These are phyloP conservation scores for Colletotrichum agaves DNA, from an alignment of 2,329 filamentous ascomycete genomes.

Conservation along the genomic window DNA sequence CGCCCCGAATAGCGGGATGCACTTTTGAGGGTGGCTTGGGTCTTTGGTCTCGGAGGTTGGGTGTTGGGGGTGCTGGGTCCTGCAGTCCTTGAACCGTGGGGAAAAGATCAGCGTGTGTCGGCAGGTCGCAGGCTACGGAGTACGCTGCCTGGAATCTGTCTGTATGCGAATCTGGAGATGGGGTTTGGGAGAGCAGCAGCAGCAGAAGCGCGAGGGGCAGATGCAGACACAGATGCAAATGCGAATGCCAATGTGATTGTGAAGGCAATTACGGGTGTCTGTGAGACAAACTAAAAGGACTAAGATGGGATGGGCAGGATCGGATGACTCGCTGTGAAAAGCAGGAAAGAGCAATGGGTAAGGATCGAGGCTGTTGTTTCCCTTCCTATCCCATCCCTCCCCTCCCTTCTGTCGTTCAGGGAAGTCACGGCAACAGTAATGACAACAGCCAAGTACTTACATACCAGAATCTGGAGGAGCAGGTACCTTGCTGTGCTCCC, in stretches of 20 bases:
- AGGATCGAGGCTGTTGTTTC: slow-evolving; percentile 26
- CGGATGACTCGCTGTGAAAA: no score
- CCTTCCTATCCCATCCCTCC: neutral
- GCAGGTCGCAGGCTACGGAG: slow-evolving; percentile 11
- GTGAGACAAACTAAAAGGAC: slow-evolving; percentile 20
- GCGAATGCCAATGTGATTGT: neutral
- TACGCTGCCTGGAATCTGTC: neutral
- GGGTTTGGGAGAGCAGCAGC: neutral
- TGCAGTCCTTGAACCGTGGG: slow-evolving; percentile 1
- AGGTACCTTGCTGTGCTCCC: slow-evolving; percentile 13
- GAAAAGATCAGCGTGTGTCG: slow-evolving; percentile 20
- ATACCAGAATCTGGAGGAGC: slow-evolving; percentile 14
- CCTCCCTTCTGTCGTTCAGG: no score
- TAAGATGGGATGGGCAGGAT: neutral
- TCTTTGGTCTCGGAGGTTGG: slow-evolving; percentile 23
- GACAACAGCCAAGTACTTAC: slow-evolving; percentile 19
- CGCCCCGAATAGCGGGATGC: neutral
- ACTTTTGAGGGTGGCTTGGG: slow-evolving; percentile 26
- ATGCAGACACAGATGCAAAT: neutral
- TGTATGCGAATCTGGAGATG: neutral
- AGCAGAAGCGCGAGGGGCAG: neutral
- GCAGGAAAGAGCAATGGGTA: slow-evolving; percentile 6
- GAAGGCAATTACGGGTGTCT: neutral
- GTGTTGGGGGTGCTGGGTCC: slow-evolving; percentile 36
- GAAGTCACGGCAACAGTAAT: neutral